Base-by-base conservation (phyloP, 2,329 filamentous ascomycete species). In the Botrytis cinerea region DNA sequence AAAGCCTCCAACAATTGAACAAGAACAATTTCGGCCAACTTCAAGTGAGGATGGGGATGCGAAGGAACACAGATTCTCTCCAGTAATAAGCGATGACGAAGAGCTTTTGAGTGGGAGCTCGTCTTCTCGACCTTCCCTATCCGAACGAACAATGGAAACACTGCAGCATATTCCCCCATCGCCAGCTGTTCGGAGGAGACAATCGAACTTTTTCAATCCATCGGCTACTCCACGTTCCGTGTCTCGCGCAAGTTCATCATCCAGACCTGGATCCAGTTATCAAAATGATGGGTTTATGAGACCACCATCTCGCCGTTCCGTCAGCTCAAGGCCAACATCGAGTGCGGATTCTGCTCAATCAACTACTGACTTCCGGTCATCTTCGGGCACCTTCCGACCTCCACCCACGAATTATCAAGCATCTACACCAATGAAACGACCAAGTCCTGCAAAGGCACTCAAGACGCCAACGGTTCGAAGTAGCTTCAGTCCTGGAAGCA, bases 101-200 rank as follows among this genome's bases (percentile, higher is more conserved):
- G 60, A 60, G 62, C n/a, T 32, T 12, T 35, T 32, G 48, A 73
- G 71, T 45, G 62, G 35, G 43, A 46, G 40, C 25, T 48, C 62
- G 70, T 57, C 38, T 51, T 71, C 78, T 63, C 75, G 79, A 25
- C 85, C 88, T 70, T 95, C 93, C 0, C 85, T 98, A 6, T 90
- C 92, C 0, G 95, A 98, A 78, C 87, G 95, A 73, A 97, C 95
- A 0, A 91, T 97, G 60, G 93, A 97, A 81, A 97, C 93, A 0
- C 84, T 98, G 9, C 88, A 94, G 4, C 88, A 90, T 64, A 84
- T 97, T 45, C 93, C 94, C 0, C 90, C 93, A 0, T 96, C 94
- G 0, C 94, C 95, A 7, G 89, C 88, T 0, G 82, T 92, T 63
- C 88, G 86, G 70, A 89, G 89, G 74, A 89, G 90, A 71, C 85